A percentile compares a stretch with the other conserved stretches of the same genome.
These are phyloP conservation scores for Vinca minor DNA, from an alignment of 257 asterid species.

Conservation along the genomic window DNA sequence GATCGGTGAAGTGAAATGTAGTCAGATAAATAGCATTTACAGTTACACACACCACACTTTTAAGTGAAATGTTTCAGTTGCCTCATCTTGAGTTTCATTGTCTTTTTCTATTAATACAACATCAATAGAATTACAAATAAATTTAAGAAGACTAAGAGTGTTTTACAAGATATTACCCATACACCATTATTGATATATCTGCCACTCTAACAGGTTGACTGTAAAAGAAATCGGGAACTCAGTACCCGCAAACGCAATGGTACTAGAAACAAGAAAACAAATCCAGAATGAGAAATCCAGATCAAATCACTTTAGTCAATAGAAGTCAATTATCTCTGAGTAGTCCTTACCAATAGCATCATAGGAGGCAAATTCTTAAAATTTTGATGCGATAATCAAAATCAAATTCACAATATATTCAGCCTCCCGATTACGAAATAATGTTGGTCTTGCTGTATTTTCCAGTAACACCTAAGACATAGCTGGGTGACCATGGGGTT, in stretches of 20 bases:
- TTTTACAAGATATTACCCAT: background rate
- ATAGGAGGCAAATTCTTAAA: background rate
- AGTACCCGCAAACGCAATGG: background rate
- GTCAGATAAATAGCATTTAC: background rate
- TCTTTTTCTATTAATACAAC: background rate
- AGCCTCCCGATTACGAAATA: background rate
- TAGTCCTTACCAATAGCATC: background rate
- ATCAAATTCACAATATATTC: background rate
- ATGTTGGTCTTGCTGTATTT: background rate
- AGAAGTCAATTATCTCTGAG: background rate
- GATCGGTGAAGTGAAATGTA: background rate
- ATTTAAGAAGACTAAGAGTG: background rate
- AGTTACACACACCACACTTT: background rate
- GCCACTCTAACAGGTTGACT: background rate
- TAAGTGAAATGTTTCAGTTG: conserved; percentile 1
- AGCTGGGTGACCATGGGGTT: background rate
- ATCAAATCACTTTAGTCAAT: background rate
- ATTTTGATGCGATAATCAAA: background rate
- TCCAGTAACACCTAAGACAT: background rate
- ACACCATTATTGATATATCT: background rate
- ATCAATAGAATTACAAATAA: background rate
- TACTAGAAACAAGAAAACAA: background rate
- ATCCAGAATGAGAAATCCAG: background rate
- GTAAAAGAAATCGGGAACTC: background rate
- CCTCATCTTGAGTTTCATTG: background rate